Base-by-base conservation (phyloP, 116 monocot species). In the Posidonia oceanica region DNA sequence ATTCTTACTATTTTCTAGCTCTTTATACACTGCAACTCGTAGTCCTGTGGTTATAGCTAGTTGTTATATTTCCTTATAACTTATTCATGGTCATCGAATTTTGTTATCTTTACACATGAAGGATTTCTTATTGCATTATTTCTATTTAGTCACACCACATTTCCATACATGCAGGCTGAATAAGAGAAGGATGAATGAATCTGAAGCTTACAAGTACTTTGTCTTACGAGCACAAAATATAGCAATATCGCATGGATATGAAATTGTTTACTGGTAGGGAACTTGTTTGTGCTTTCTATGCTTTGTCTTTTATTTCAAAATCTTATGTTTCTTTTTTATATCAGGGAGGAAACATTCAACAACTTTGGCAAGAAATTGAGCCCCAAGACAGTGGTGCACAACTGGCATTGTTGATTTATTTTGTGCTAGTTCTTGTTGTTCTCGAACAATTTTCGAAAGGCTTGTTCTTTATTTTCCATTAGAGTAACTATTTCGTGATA, bases 321-420 rank as follows among this genome's bases (percentile, higher is more conserved):
- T 66, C 51, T 68, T 70, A 75, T 4, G 39, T 54, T 68, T 12
- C 38, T 17, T 8, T 69, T 71, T 66, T 36, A 51, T 64, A 37
- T 12, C 86, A 96, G 96, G 96, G 96, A 96, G 70, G 96, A 96
- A 69, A 84, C 96, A 60, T 96, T 96, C 81, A 87, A 84, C 79
- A 79, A 84, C 68, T 96, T 96, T 69, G 96, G 91, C 15, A 77
- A 70, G 22, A 81, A 86, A 64, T 71, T 96, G 61, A 87, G 56
- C 69, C 88, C 72, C 37, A 85, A 78, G 73, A 91, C 91, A 11
- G 77, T 96, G 52, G 87, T 96, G 59, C 96, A 96, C 58, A 91
- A 91, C 72, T 96, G 96, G 96, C 90, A 88, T 17, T 38, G 20
- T 60, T 57, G 60, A 11, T 21, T 22, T 29, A 21, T 60, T 5